These are phyloP conservation scores for Metarhizium rileyi DNA, from an alignment of 2,329 filamentous ascomycete genomes.

Conservation along the genomic window DNA sequence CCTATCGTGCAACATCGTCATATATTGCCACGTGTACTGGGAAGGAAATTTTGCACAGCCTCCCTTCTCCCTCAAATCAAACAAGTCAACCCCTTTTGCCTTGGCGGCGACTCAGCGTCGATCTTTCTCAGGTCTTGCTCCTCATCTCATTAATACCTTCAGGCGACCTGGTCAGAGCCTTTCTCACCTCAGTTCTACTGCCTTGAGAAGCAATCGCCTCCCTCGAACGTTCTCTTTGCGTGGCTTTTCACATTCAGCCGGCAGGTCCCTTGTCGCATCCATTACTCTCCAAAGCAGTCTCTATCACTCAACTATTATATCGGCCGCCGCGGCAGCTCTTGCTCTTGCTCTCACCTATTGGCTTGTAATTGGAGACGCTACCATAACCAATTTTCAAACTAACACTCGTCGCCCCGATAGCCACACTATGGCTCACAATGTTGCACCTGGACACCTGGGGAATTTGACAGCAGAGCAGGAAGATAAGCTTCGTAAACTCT, in stretches of 20 bases:
- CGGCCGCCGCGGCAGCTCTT: constrained; percentile 4
- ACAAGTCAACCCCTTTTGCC: not conserved
- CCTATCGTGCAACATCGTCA: too few relatives aligned
- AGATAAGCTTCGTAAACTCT: constrained; percentile 78
- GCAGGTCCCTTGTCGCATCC: too few relatives aligned
- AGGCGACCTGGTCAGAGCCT: not conserved
- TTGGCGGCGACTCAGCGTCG: not conserved
- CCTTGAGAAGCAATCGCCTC: not conserved
- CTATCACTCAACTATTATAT: not conserved
- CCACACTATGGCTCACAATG: constrained; percentile 30
- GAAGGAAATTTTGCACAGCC: not conserved
- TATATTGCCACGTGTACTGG: not conserved
- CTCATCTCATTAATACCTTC: not conserved
- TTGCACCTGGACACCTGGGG: constrained; percentile 64
- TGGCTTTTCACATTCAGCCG: not conserved
- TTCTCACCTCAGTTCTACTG: not conserved
- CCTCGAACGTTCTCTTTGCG: not conserved
- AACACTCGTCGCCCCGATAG: not conserved
- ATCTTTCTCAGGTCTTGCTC: not conserved
- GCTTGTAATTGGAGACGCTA: not conserved
- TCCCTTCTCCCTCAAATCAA: not conserved
- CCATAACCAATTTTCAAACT: not conserved
- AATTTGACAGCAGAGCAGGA: constrained; percentile 88
- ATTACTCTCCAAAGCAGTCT: not conserved
- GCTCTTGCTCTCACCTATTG: constrained; percentile 6